Evolutionary conservation across 1,139 yeast genomes (phyloP).

Genomic region (Pichia sp.): DNA sequence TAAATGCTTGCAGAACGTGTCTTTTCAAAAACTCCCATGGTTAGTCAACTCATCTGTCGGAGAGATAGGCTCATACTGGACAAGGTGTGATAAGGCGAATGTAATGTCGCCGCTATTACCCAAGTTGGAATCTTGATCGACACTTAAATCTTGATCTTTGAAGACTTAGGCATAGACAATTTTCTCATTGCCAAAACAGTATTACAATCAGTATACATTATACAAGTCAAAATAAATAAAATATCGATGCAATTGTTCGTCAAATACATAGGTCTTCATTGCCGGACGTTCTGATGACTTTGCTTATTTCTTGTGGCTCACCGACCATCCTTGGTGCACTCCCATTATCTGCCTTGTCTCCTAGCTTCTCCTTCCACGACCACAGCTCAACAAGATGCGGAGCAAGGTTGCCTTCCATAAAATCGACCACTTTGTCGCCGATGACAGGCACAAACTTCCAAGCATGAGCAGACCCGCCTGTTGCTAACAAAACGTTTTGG

Average conservation of each 20-base stretch:
- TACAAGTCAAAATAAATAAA: too few species aligned
- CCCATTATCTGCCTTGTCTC: conserved; percentile 20
- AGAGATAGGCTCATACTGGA: too few species aligned
- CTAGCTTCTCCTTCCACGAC: conserved; percentile 19
- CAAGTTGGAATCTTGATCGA: not conserved
- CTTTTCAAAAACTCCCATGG: too few species aligned
- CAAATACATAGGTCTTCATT: conserved; percentile 16
- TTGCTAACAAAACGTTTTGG: conserved; percentile 25
- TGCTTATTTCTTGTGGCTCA: conserved; percentile 25
- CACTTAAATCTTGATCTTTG: not conserved
- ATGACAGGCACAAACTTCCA: conserved; percentile 38
- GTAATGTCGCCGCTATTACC: not conserved
- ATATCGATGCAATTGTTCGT: not conserved
- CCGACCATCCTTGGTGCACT: conserved; percentile 20
- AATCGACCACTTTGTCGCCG: conserved; percentile 30
- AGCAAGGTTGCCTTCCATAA: conserved; percentile 14
- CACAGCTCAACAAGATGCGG: conserved; percentile 13
- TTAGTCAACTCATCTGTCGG: too few species aligned
- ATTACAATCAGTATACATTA: too few species aligned
- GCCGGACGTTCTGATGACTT: conserved; percentile 17
- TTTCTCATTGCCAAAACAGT: too few species aligned
- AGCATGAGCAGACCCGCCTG: conserved; percentile 38
- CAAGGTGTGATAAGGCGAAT: too few species aligned
- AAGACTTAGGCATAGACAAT: too few species aligned
- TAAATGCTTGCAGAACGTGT: too few species aligned